Evolutionary conservation across 2,329 filamentous ascomycete species (phyloP).

Genomic region (Calonectria naviculata): DNA sequence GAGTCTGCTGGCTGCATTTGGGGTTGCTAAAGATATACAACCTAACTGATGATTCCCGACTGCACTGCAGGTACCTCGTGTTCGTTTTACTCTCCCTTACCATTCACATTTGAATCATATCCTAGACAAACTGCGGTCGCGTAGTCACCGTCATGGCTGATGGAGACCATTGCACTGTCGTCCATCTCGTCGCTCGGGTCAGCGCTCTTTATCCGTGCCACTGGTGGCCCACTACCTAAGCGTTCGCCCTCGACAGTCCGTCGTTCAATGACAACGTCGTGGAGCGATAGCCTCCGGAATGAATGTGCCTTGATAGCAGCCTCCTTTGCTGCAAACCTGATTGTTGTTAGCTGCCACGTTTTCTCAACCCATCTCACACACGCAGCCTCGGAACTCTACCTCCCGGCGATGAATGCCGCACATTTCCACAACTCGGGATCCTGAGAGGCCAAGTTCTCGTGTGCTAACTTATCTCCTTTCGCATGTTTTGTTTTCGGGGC

Average conservation of each 20-base stretch:
- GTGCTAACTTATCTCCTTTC: background rate
- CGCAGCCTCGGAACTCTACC: slow-evolving; percentile 35
- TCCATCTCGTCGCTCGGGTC: slow-evolving; percentile 42
- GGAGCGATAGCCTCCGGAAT: slow-evolving; percentile 68
- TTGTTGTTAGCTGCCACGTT: background rate
- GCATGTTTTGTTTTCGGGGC: background rate
- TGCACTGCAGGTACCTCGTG: no score
- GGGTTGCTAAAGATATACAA: no score
- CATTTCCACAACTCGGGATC: slow-evolving; percentile 47
- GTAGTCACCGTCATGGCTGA: slow-evolving; percentile 89
- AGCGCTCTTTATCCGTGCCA: slow-evolving; percentile 54
- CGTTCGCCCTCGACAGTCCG: slow-evolving; percentile 35
- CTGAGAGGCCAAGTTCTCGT: slow-evolving; percentile 9
- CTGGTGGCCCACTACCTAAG: slow-evolving; percentile 54
- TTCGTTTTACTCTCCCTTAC: background rate
- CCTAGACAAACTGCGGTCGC: slow-evolving; percentile 77
- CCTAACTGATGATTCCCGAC: no score
- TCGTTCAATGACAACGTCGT: slow-evolving; percentile 65
- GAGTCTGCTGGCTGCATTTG: no score
- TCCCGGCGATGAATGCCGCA: slow-evolving; percentile 49
- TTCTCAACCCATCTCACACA: background rate
- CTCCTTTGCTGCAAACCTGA: slow-evolving; percentile 78
- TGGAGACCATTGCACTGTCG: slow-evolving; percentile 77
- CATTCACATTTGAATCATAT: slow-evolving; percentile 31
- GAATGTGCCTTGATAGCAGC: slow-evolving; percentile 79